Evolutionary conservation across 208 protist genomes (phyloP), one percentile per base, ranked within the genome.

Genomic region (Wallacemonas sp.): DNA sequence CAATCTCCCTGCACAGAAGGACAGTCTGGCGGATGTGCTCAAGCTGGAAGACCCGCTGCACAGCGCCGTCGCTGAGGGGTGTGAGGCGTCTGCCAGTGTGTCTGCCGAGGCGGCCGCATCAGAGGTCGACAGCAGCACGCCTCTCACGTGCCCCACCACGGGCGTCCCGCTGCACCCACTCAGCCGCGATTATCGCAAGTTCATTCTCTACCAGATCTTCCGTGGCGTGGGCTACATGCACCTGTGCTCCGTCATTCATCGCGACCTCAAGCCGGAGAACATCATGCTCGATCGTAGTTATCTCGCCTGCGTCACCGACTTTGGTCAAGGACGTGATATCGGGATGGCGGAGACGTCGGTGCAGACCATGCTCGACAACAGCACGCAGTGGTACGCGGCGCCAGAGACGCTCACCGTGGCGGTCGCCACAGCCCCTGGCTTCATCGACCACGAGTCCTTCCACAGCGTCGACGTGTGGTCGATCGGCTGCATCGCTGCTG

Each of bases 331-430:
- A 12, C 68, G 98, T 17, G 92, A 90, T 33, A 83, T 98, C 26
- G 71, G 68, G 8, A 36, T 78, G 77, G 8, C 68, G 78, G 27
- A 70, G 26, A 34, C 26, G 43, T 83, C 66, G 54, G 65, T 80
- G 41, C 65, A 88, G 63, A 95, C 89, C 2, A 49, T 89, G 29
- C 72, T 92, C 19, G 85, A 90, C 68, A 92, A 90, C 64, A 89
- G 76, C 71, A 94, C 92, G 17, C 87, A 98, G 61, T 99, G 98
- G 98, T 99, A 99, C 74, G 85, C 98, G 5, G 97, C 98, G 24
- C 98, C 98, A 9, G 98, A 99, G 62, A 99, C 99, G 57, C 83
- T 99, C 21, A 86, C 98, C 0, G 80, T 97, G n/a, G 58, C 68
- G 2, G 72, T 71, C 41, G 85, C 75, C 32, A 80, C 65, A 48